These are phyloP conservation scores for Blakeslea trispora DNA, from an alignment of 371 early-diverging fungal species.

Conservation along the genomic window DNA sequence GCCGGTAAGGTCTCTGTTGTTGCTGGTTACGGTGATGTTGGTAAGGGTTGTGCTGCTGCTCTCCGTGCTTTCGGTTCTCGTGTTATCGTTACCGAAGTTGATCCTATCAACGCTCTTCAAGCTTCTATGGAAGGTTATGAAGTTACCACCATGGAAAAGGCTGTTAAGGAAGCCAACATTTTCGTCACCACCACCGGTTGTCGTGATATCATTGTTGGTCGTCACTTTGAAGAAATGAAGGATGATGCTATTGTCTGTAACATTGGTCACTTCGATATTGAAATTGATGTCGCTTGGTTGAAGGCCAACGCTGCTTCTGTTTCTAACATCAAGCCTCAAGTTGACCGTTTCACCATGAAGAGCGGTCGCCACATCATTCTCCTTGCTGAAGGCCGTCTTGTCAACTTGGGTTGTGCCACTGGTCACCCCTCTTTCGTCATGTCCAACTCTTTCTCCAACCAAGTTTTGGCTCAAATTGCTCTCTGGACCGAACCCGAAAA, in stretches of 20 bases:
- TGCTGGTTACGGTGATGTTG: conserved; percentile 99
- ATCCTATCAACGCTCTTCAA: conserved; percentile 99
- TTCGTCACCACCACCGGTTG: conserved; percentile 99
- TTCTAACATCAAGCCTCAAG: conserved; percentile 98
- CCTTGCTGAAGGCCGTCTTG: conserved; percentile 98
- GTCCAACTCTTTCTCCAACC: conserved; percentile 99
- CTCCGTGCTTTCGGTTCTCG: conserved; percentile 98
- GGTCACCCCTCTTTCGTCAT: conserved; percentile 99
- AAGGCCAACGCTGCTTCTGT: conserved; percentile 89
- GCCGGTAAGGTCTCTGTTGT: conserved; percentile 99
- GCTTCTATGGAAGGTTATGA: conserved; percentile 99
- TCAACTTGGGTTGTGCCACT: conserved; percentile 99
- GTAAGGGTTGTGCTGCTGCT: conserved; percentile 99
- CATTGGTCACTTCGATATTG: conserved; percentile 99
- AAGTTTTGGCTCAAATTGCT: conserved; percentile 98
- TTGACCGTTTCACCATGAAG: conserved; percentile 95
- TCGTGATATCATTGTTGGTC: conserved; percentile 96
- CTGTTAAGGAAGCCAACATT: conserved; percentile 90
- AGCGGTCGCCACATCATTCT: conserved; percentile 94
- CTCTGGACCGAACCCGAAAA: conserved; percentile 91
- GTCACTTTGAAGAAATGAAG: conserved; percentile 93
- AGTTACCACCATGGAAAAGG: conserved; percentile 98
- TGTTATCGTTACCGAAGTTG: conserved; percentile 97
- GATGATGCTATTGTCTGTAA: conserved; percentile 99
- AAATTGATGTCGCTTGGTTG: conserved; percentile 99